phyloP scores from a whole-genome alignment of 2,329 filamentous ascomycete species.

The Alternaria atra region DNA sequence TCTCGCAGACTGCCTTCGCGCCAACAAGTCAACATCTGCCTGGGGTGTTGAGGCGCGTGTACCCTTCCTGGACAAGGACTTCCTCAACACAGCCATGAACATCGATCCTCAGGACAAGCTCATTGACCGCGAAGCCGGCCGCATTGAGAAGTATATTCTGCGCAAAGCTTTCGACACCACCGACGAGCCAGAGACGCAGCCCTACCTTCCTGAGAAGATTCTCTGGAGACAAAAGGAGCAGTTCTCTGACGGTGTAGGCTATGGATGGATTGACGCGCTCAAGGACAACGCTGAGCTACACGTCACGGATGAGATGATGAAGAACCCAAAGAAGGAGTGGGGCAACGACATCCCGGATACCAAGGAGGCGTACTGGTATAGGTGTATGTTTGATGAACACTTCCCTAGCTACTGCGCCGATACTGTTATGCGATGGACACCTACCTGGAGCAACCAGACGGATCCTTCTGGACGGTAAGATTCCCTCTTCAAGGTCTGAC shows the following conservation, averaged over 20 bases:
- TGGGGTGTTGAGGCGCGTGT: constrained; percentile 99
- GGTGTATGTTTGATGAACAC: constrained; percentile 98
- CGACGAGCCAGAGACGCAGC: constrained; percentile 79
- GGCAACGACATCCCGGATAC: constrained; percentile 89
- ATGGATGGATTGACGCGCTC: constrained; percentile 97
- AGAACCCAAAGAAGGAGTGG: constrained; percentile 98
- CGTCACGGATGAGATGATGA: constrained; percentile 98
- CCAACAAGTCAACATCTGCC: constrained; percentile 98
- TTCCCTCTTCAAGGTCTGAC: not conserved
- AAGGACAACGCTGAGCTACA: constrained; percentile 92
- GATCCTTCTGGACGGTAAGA: constrained; percentile 90
- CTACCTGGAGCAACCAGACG: constrained; percentile 95
- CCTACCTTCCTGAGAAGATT: constrained; percentile 96
- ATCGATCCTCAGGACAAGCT: constrained; percentile 95
- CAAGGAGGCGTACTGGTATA: constrained; percentile 99
- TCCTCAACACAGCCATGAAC: constrained; percentile 92
- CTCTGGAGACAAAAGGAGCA: constrained; percentile 99
- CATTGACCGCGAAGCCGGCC: constrained; percentile 76
- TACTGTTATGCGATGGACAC: constrained; percentile 96
- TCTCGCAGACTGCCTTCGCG: constrained; percentile 92
- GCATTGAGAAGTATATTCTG: constrained; percentile 97
- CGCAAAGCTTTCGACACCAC: constrained; percentile 96
- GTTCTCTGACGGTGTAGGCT: constrained; percentile 97
- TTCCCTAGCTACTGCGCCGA: constrained; percentile 91
- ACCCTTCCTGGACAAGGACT: constrained; percentile 96